Evolutionary conservation across 1,139 yeast genomes (phyloP).

Genomic region (Taphrina flavorubra): DNA sequence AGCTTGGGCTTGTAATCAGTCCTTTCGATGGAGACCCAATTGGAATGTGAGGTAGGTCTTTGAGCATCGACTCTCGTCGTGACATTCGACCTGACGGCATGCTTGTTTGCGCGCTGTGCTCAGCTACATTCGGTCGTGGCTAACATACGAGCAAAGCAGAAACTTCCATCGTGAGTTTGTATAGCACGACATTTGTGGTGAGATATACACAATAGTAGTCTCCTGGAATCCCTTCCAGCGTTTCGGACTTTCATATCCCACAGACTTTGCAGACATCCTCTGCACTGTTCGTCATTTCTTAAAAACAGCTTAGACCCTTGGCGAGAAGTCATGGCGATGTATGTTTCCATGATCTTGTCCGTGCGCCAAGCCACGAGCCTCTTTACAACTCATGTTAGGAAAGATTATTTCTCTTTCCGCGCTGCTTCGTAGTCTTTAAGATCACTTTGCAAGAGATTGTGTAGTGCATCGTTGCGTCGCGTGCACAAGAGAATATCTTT

Average conservation of each 20-base stretch:
- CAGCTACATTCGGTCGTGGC: too few species aligned
- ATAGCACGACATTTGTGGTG: too few species aligned
- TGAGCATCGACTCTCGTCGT: constrained; percentile 14
- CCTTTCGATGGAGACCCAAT: neutral
- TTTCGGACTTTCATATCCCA: neutral
- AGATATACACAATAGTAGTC: too few species aligned
- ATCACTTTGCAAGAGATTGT: constrained; percentile 2
- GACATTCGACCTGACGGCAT: neutral
- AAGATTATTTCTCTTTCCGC: constrained; percentile 1
- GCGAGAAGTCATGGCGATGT: neutral
- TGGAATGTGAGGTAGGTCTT: neutral
- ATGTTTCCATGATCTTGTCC: neutral
- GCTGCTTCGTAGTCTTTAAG: constrained; percentile 8
- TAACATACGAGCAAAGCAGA: too few species aligned
- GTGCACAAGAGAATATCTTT: constrained; percentile 31
- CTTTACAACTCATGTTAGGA: too few species aligned
- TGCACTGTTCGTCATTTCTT: neutral
- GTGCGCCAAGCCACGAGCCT: constrained; percentile 2
- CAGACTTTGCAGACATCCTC: too few species aligned
- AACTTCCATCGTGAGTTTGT: too few species aligned
- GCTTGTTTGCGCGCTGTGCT: neutral
- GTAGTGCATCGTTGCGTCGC: constrained; percentile 28
- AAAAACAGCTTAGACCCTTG: neutral
- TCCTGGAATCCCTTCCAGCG: neutral
- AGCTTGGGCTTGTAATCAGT: neutral